phyloP scores from a whole-genome alignment of 2,329 filamentous ascomycete genomes.

The Stachybotrys echinatus region DNA sequence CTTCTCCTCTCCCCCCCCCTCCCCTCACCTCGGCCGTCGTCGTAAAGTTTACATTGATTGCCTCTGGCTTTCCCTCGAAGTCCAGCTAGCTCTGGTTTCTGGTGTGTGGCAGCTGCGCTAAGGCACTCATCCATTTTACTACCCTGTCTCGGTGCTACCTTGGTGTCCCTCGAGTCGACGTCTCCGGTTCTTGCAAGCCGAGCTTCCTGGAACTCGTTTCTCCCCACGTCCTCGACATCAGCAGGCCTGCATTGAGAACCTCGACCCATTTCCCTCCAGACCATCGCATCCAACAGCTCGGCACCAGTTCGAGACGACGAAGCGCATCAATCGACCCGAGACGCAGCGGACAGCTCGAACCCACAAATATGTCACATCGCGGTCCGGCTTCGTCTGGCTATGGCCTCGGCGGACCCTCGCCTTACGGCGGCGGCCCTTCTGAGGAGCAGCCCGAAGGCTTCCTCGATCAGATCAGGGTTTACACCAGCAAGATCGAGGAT shows the following conservation, averaged over 20 bases:
- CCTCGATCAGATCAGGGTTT: slow-evolving; percentile 83
- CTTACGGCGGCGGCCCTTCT: slow-evolving; percentile 57
- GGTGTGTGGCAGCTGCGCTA: no score
- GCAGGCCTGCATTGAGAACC: slow-evolving; percentile 16
- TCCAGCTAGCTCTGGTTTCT: slow-evolving; percentile 4
- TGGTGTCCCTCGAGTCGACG: neutral
- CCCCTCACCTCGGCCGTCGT: no score
- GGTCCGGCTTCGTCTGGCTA: slow-evolving; percentile 66
- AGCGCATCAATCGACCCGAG: no score
- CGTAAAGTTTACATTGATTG: no score
- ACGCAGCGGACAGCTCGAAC: neutral
- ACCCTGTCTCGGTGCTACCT: neutral
- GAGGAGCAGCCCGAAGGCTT: slow-evolving; percentile 53
- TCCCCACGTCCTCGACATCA: slow-evolving; percentile 7
- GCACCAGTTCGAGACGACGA: no score
- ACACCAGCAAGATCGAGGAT: slow-evolving; percentile 99
- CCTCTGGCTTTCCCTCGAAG: no score
- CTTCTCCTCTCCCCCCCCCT: no score
- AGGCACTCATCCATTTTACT: neutral
- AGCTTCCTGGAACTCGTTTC: neutral
- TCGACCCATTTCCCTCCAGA: no score
- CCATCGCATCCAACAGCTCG: no score
- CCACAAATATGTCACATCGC: slow-evolving; percentile 37
- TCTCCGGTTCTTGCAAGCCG: slow-evolving; percentile 2
- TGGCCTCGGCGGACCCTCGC: slow-evolving; percentile 67